Conservation (phyloP, 1,284 basidiomycete species). For the Melanopsichium pennsylvanicum region DNA sequence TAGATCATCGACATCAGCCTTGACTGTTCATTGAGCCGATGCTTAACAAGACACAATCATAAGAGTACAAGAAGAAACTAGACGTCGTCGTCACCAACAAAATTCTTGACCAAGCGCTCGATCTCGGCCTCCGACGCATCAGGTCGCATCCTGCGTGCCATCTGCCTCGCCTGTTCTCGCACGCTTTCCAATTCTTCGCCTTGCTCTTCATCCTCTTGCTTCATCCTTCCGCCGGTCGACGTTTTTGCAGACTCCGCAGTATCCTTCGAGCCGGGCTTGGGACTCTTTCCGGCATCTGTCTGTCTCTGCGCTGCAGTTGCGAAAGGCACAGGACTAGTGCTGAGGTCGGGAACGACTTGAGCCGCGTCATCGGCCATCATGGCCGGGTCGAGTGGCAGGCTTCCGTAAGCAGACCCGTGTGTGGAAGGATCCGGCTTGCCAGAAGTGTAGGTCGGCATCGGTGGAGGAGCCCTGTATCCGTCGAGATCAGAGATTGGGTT, state of each 20-base stretch:
- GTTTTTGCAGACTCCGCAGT: neutral
- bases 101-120: conserved; percentile 42
- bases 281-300: neutral
- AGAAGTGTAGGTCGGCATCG: conserved; percentile 18
- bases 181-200: conserved; percentile 22
- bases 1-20: too few relatives aligned
- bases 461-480: conserved; percentile 3
- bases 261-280: neutral
- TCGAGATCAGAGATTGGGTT: conserved; percentile 7
- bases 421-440: conserved; percentile 6
- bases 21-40: too few relatives aligned
- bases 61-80: neutral
- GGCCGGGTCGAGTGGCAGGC: conserved; percentile 25
- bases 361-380: conserved; percentile 38
- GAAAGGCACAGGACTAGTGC: conserved; percentile 2
- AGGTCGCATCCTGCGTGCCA: conserved; percentile 48
- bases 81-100: conserved; percentile 18
- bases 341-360: conserved; percentile 15
- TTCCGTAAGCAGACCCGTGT: conserved; percentile 1
- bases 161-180: conserved; percentile 26
- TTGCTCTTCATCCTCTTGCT: conserved; percentile 15
- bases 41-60: too few relatives aligned
- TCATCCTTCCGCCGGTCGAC: conserved; percentile 2
- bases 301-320: neutral
- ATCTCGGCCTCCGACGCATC: conserved; percentile 49